A percentile compares a stretch with the other conserved stretches of the same genome.
phyloP scores from a whole-genome alignment of 257 asterid genomes.

The Salvia rosmarinus region DNA sequence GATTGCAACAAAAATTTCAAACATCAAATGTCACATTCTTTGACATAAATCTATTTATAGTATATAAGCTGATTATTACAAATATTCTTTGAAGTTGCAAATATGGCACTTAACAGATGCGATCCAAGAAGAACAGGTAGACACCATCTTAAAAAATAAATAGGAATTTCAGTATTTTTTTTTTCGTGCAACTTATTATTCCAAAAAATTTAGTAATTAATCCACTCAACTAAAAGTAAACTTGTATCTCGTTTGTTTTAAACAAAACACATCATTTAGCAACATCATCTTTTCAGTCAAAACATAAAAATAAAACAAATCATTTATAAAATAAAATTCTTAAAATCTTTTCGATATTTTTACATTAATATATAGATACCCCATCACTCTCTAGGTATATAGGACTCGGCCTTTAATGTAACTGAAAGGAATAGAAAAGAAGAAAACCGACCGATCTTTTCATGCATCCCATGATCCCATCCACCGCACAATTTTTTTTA shows the following conservation, averaged over 20 bases:
- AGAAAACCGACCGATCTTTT: neutral
- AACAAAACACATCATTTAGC: neutral
- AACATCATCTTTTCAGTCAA: neutral
- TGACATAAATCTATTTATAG: too few species aligned
- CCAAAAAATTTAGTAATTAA: neutral
- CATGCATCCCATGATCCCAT: conserved; percentile 29
- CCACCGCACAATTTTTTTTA: too few species aligned
- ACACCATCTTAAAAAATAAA: too few species aligned
- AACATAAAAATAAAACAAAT: too few species aligned
- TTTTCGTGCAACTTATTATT: neutral
- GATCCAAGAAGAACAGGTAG: too few species aligned
- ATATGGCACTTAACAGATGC: neutral
- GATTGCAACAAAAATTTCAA: neutral
- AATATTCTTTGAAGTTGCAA: neutral
- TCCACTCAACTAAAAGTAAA: neutral
- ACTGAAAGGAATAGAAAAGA: neutral
- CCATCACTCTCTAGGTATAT: conserved; percentile 8
- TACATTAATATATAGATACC: neutral
- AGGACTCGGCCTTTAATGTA: neutral
- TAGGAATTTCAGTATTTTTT: too few species aligned
- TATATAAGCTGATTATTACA: too few species aligned
- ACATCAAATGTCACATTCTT: too few species aligned
- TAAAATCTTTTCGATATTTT: neutral
- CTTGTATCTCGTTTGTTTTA: neutral
- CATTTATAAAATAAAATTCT: neutral